Base-by-base conservation (phyloP, 2,329 filamentous ascomycete species). In the Spiromastix sp. region DNA sequence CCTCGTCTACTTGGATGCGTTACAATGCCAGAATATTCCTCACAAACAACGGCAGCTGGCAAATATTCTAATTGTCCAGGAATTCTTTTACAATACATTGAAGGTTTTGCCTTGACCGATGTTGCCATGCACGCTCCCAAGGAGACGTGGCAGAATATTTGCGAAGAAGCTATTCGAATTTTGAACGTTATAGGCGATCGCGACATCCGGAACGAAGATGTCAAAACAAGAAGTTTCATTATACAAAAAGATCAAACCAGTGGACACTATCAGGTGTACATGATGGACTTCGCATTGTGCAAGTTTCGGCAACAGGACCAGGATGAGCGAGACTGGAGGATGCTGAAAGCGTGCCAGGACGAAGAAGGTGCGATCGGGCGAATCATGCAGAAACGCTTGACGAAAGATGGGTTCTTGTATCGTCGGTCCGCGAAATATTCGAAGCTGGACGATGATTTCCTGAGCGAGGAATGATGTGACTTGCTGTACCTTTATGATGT, bases 141-240 rank as follows among this genome's bases (percentile, higher is more conserved):
- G 19, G 39, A 42, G 6, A 25, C 12, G 5, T 49, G 41, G 41
- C 44, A 48, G 25, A 13, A 13, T 11, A 37, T 48, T 10, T 46
- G 43, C 19, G 44, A 49, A 13, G 42, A 48, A 4, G 43, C 47
- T 12, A 42, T 49, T 37, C 30, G 25, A 19, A 40, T 49, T n/a
- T n/a, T n/a, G n/a, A n/a, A n/a, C n/a, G n/a, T 15, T 15, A 36
- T 48, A 2, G 34, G 40, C 16, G 39, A 48, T 33, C 37, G 15
- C 3, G 46, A 40, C n/a, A 42, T 50, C 28, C 15, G 42, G 1
- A 48, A 50, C 24, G n/a, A 39, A 34, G 45, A 44, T 42, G 36
- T 44, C n/a, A 48, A 44, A 22, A 28, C 41, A 4, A 40, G 41
- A 17, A 51, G 28, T 24, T 45, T 45, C 16, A 39, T 47, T 29